phyloP scores from a whole-genome alignment of 495 filamentous ascomycete genomes.

The Neurospora africana region DNA sequence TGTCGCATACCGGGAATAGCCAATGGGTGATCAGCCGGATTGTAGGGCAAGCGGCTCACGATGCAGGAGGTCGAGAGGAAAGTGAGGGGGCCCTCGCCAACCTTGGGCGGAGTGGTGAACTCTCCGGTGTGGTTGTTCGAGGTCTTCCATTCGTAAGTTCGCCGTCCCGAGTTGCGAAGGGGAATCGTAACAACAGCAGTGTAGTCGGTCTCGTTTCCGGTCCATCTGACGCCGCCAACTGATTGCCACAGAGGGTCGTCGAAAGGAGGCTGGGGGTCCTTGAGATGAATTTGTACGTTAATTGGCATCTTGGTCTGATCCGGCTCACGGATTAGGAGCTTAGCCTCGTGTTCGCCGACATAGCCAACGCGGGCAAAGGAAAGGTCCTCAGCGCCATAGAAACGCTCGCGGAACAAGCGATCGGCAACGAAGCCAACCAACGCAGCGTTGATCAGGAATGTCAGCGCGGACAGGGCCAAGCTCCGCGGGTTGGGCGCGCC shows the following conservation, averaged over 20 bases:
- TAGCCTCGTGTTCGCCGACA: slow-evolving; percentile 71
- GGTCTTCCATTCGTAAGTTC: slow-evolving; percentile 66
- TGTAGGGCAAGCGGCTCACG: slow-evolving; percentile 83
- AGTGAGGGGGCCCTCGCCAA: slow-evolving; percentile 60
- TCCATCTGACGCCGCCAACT: slow-evolving; percentile 50
- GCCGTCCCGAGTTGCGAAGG: slow-evolving; percentile 41
- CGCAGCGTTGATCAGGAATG: slow-evolving; percentile 57
- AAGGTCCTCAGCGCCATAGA: slow-evolving; percentile 61
- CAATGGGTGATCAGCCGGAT: slow-evolving; percentile 66
- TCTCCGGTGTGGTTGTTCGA: slow-evolving; percentile 75
- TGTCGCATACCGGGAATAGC: slow-evolving; percentile 67
- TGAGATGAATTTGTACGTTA: slow-evolving; percentile 46
- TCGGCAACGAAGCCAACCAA: slow-evolving; percentile 61
- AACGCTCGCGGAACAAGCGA: slow-evolving; percentile 57
- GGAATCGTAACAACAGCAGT: slow-evolving; percentile 54
- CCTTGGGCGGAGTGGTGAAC: slow-evolving; percentile 54
- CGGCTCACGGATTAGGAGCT: slow-evolving; percentile 75
- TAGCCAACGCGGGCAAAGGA: slow-evolving; percentile 79
- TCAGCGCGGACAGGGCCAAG: slow-evolving; percentile 44
- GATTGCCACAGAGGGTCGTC: slow-evolving; percentile 51
- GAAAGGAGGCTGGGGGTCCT: slow-evolving; percentile 34
- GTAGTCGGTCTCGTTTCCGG: slow-evolving; percentile 71
- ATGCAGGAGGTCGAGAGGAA: slow-evolving; percentile 90
- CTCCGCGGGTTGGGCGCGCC: slow-evolving; percentile 63
- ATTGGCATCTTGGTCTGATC: slow-evolving; percentile 63